These are phyloP conservation scores for Macrotyloma uniflorum DNA, from an alignment of 306 rosid species.

Conservation along the genomic window DNA sequence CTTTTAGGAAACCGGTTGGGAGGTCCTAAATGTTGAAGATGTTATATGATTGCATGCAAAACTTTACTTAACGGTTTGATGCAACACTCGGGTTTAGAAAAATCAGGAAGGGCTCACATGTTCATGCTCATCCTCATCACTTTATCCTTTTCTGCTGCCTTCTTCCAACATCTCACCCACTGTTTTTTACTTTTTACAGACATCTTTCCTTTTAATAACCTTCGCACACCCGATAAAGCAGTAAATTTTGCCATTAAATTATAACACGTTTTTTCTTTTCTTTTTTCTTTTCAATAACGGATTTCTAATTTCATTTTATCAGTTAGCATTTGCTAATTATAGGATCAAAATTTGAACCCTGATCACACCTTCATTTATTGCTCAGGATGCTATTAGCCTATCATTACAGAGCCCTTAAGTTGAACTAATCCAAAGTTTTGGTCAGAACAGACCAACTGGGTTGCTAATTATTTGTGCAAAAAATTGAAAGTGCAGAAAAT, in stretches of 20 bases:
- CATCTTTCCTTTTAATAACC: neutral
- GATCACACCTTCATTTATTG: neutral
- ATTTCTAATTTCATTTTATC: neutral
- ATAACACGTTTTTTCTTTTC: neutral
- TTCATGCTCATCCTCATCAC: neutral
- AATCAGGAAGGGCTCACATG: neutral
- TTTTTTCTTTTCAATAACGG: neutral
- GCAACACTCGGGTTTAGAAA: slow-evolving; percentile 30
- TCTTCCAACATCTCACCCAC: neutral
- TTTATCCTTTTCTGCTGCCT: slow-evolving; percentile 8
- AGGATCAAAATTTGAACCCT: neutral
- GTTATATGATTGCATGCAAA: slow-evolving; percentile 38
- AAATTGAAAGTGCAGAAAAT: too few species aligned
- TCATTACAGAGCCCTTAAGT: neutral
- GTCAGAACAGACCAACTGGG: too few species aligned
- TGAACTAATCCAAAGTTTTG: neutral
- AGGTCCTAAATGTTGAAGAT: slow-evolving; percentile 18
- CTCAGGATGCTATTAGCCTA: neutral
- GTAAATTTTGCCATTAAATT: neutral
- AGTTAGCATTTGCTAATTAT: neutral
- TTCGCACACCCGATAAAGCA: neutral
- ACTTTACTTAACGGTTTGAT: slow-evolving; percentile 24
- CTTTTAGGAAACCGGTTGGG: slow-evolving; percentile 23
- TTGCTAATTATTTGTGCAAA: too few species aligned
- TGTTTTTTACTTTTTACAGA: slow-evolving; percentile 28